phyloP scores from a whole-genome alignment of 306 rosid species.

The Begonia fuchsioides region DNA sequence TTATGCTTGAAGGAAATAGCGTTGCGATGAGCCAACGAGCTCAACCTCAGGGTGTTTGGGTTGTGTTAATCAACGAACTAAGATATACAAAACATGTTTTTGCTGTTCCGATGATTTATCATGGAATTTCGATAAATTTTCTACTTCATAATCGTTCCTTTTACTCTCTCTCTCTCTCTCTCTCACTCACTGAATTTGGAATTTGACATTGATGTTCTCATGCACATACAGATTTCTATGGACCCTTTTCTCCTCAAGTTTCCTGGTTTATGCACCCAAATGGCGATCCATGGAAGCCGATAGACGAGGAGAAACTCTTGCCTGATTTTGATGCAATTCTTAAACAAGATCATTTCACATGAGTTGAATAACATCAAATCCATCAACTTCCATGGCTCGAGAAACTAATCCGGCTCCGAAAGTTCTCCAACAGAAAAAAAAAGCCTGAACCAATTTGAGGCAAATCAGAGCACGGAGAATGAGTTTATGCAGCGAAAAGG shows the following conservation, averaged over 20 bases:
- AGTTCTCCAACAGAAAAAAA: not conserved
- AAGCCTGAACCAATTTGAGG: too few relatives aligned
- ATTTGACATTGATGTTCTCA: not conserved
- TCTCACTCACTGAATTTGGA: not conserved
- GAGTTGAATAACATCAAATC: not conserved
- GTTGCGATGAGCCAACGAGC: too few relatives aligned
- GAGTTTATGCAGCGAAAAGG: too few relatives aligned
- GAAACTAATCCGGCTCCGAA: not conserved
- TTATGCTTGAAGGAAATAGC: too few relatives aligned
- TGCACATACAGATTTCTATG: not conserved
- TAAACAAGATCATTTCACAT: slow-evolving; percentile 1
- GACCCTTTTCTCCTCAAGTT: not conserved
- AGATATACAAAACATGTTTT: not conserved
- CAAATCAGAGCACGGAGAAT: too few relatives aligned
- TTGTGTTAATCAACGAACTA: too few relatives aligned
- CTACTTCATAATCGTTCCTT: too few relatives aligned
- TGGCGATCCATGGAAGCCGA: not conserved
- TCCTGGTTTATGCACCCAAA: not conserved
- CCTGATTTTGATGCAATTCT: not conserved
- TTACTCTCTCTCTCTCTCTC: not conserved
- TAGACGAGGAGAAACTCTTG: not conserved
- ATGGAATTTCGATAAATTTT: not conserved
- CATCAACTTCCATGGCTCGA: not conserved
- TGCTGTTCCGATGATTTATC: not conserved
- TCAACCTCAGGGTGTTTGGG: too few relatives aligned